These are phyloP conservation scores for Medicago lupulina DNA, from an alignment of 306 rosid genomes.

Conservation along the genomic window DNA sequence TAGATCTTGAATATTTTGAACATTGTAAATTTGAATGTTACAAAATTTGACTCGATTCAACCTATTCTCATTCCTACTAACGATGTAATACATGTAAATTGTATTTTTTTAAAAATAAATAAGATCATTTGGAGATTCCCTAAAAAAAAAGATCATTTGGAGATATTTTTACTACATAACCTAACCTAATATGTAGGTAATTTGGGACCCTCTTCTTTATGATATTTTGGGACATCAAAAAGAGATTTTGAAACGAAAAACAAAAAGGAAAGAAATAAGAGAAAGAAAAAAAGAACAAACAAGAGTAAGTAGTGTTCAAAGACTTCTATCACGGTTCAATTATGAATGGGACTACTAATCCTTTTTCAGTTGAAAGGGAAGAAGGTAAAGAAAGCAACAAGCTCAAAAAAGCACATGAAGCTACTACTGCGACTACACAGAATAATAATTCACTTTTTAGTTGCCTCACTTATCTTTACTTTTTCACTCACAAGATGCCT, in stretches of 20 bases:
- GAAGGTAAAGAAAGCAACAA: slow-evolving; percentile 34
- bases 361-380: slow-evolving; percentile 49
- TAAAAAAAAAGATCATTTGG: slow-evolving; percentile 3
- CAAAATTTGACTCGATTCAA: too few species aligned
- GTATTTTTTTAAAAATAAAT: not conserved
- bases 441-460: slow-evolving; percentile 47
- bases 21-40: too few species aligned
- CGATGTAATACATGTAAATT: too few species aligned
- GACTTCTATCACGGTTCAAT: slow-evolving; percentile 36
- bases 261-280: not conserved
- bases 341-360: slow-evolving; percentile 44
- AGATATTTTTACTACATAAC: slow-evolving; percentile 6
- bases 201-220: slow-evolving; percentile 32
- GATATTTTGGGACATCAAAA: slow-evolving; percentile 23
- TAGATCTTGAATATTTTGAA: too few species aligned
- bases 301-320: not conserved
- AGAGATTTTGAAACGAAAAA: slow-evolving; percentile 9
- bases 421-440: slow-evolving; percentile 39
- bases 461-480: slow-evolving; percentile 18
- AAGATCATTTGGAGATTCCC: not conserved
- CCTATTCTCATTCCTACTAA: too few species aligned
- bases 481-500: slow-evolving; percentile 39
- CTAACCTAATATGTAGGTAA: slow-evolving; percentile 33
- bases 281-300: slow-evolving; percentile 19
- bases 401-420: slow-evolving; percentile 43